Percentiles rank a stretch among this genome's conserved stretches.
phyloP scores from a whole-genome alignment of 2,329 filamentous ascomycete genomes.

The Pseudogymnoascus pannorum region DNA sequence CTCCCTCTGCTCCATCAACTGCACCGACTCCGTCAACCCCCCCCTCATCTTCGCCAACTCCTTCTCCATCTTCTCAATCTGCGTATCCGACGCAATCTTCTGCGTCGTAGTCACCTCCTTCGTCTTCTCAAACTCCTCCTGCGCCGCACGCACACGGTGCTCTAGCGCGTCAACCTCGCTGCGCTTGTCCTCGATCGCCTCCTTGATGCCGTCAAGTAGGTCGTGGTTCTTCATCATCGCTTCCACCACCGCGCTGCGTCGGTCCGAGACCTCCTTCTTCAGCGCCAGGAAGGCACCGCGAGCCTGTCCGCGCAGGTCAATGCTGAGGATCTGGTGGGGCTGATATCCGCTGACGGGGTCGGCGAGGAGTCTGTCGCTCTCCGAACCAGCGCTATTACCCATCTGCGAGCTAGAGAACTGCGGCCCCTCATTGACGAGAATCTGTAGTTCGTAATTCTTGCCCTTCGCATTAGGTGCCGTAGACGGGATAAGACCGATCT shows the following conservation, averaged over 20 bases:
- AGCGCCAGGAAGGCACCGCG: constrained; percentile 72
- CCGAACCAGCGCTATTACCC: constrained; percentile 30
- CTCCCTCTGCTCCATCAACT: constrained; percentile 87
- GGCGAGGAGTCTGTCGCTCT: constrained; percentile 71
- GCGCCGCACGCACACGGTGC: constrained; percentile 78
- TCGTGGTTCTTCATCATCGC: constrained; percentile 93
- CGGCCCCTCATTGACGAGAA: constrained; percentile 71
- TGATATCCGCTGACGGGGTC: constrained; percentile 83
- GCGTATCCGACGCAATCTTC: constrained; percentile 80
- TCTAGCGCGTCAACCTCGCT: constrained; percentile 87
- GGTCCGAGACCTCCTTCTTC: constrained; percentile 86
- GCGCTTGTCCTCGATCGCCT: constrained; percentile 92
- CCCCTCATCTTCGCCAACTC: constrained; percentile 90
- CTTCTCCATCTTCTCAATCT: constrained; percentile 98
- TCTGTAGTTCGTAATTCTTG: constrained; percentile 72
- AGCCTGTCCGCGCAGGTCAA: constrained; percentile 77
- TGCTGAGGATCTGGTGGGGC: constrained; percentile 77
- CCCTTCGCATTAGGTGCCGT: constrained; percentile 82
- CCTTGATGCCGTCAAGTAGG: constrained; percentile 86
- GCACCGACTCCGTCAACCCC: constrained; percentile 75
- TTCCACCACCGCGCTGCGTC: constrained; percentile 73
- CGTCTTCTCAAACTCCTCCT: constrained; percentile 90
- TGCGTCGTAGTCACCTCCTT: constrained; percentile 82
- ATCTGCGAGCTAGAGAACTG: constrained; percentile 65
- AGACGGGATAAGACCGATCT: constrained; percentile 81